Percentiles rank a stretch among this genome's conserved stretches.
phyloP scores from a whole-genome alignment of 1,284 basidiomycete species.

The Cryptococcus neoformans region DNA sequence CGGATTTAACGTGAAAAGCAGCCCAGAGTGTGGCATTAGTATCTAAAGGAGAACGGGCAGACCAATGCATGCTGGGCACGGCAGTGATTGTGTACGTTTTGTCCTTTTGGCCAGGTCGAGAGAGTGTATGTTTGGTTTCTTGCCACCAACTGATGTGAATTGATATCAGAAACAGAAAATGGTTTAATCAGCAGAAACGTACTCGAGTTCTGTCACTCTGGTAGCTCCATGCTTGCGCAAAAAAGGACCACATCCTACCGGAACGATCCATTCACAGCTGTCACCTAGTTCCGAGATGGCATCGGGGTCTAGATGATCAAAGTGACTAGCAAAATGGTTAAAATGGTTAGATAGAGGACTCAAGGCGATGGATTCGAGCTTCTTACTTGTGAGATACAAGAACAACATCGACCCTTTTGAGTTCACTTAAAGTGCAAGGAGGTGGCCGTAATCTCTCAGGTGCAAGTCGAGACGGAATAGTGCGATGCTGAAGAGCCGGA shows the following conservation, averaged over 20 bases:
- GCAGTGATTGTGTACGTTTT: constrained; percentile 40
- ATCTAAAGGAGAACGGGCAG: constrained; percentile 50
- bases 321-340: constrained; percentile 28
- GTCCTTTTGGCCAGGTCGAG: constrained; percentile 23
- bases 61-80: constrained; percentile 51
- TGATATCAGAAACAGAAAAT: not conserved
- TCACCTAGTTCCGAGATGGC: constrained; percentile 45
- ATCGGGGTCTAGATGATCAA: constrained; percentile 46
- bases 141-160: constrained; percentile 42
- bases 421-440: constrained; percentile 49
- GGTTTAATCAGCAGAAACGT: constrained; percentile 7
- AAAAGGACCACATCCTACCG: constrained; percentile 40
- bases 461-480: constrained; percentile 47
- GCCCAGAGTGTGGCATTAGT: constrained; percentile 53
- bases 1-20: constrained; percentile 46
- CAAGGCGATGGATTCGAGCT: not conserved
- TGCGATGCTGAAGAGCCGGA: constrained; percentile 52
- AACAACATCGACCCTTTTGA: constrained; percentile 50
- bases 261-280: constrained; percentile 46
- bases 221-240: constrained; percentile 38
- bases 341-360: not conserved
- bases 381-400: constrained; percentile 52
- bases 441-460: constrained; percentile 49
- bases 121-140: constrained; percentile 31
- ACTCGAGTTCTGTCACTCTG: constrained; percentile 47